Evolutionary conservation across 2,329 filamentous ascomycete genomes (phyloP), one percentile per base, ranked within the genome.

Genomic region (Nigrospora sphaerica): DNA sequence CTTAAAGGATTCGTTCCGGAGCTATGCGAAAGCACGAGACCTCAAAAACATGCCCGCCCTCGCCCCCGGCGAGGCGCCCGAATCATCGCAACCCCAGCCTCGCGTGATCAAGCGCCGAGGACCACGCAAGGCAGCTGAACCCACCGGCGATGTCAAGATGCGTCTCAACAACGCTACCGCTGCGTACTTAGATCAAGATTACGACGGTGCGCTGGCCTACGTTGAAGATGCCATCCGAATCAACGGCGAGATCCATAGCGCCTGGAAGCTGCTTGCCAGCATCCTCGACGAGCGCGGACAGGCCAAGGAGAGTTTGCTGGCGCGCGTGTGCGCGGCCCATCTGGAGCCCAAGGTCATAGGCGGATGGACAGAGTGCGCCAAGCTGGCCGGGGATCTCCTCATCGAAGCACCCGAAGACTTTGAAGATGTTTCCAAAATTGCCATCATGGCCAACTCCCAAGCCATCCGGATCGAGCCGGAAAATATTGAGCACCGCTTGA

Each of bases 101-200:
- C 43, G 39, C 13, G 39, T 42, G n/a, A 16, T 50, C 10, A 55
- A 49, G 13, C 67, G 59, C 48, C 58, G 66, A 6, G 76, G 76
- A 7, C 76, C 75, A 23, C 70, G 77, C 16, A 80, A 82, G 59
- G 76, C 80, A 19, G 81, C 79, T 10, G 84, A 87, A 59, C 84
- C 83, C 14, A 79, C 83, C 39, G 80, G 76, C 36, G 83, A 89
- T 54, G 87, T 90, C 62, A 88, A 84, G 56, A 71, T 78, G 36
- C 72, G 83, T 37, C 73, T 90, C 42, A 75, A 77, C 40, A 72
- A 78, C 57, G 86, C 87, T 3, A 86, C 82, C 48, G 74, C 83
- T 49, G 79, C 81, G 5, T 90, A 83, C 57, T 72, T 88, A 48
- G 70, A 75, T 11, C 72, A 75, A 23, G 73, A 83, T 17, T 81